phyloP scores from a whole-genome alignment of 805 yeast genomes.

The Wickerhamomyces xylosicus region DNA sequence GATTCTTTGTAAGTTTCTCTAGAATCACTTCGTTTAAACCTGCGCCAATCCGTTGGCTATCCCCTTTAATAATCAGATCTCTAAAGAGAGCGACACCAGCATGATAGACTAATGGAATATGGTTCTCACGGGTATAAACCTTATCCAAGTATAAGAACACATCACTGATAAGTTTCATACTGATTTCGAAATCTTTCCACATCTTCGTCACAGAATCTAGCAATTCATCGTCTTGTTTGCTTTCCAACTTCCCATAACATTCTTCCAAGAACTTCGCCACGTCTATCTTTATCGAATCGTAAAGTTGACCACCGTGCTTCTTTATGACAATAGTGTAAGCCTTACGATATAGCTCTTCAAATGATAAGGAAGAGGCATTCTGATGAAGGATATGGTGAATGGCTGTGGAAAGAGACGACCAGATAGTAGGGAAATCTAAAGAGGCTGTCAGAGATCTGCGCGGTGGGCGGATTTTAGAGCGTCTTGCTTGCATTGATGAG shows the following conservation, averaged over 20 bases:
- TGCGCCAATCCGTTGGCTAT: conserved; percentile 39
- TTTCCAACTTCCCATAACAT: conserved; percentile 11
- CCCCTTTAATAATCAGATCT: conserved; percentile 42
- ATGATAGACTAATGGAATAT: conserved; percentile 57
- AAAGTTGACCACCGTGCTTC: conserved; percentile 55
- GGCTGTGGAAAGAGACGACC: conserved; percentile 59
- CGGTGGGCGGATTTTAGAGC: not conserved
- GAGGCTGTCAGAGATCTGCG: conserved; percentile 23
- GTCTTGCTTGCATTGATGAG: not conserved
- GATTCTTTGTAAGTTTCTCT: conserved; percentile 42
- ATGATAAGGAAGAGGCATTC: conserved; percentile 65
- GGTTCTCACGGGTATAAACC: conserved; percentile 66
- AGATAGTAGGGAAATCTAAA: conserved; percentile 52
- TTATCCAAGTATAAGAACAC: conserved; percentile 81
- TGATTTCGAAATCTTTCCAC: conserved; percentile 66
- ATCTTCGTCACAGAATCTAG: conserved; percentile 17
- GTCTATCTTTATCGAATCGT: conserved; percentile 44
- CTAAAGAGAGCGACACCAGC: conserved; percentile 62
- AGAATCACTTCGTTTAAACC: conserved; percentile 39
- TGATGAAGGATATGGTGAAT: conserved; percentile 61
- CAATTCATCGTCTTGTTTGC: conserved; percentile 7
- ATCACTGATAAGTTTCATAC: conserved; percentile 74
- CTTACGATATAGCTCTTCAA: conserved; percentile 72
- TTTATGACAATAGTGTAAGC: conserved; percentile 69
- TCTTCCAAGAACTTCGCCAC: conserved; percentile 36